Percentiles rank a stretch among this genome's conserved stretches.
Evolutionary conservation across 2,329 filamentous ascomycete species (phyloP).

Genomic region (Aspergillus sp.): DNA sequence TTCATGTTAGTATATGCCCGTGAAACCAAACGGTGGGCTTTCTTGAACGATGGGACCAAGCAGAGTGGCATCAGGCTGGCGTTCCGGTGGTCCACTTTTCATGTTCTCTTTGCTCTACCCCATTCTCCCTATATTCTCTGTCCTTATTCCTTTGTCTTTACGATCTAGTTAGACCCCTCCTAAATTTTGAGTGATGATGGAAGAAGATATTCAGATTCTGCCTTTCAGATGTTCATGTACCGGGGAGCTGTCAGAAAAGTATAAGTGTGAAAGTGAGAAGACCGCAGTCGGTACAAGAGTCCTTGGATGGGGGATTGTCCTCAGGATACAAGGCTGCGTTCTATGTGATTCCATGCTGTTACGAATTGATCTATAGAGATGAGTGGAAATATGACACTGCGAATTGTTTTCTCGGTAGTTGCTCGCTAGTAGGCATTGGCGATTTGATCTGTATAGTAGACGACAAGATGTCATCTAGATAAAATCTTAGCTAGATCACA

Average conservation of each 20-base stretch:
- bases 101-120: slow-evolving; percentile 20
- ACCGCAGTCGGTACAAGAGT: too few species aligned
- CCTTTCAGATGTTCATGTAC: neutral
- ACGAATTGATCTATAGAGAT: slow-evolving; percentile 41
- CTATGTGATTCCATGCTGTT: slow-evolving; percentile 34
- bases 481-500: too few species aligned
- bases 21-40: slow-evolving; percentile 14
- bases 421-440: neutral
- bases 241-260: neutral
- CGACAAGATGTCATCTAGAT: too few species aligned
- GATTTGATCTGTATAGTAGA: neutral
- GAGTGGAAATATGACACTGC: slow-evolving; percentile 28
- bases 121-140: slow-evolving; percentile 17
- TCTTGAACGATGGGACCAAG: slow-evolving; percentile 33
- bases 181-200: slow-evolving; percentile 3
- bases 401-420: slow-evolving; percentile 10
- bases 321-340: slow-evolving; percentile 14
- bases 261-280: neutral
- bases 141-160: slow-evolving; percentile 18
- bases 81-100: slow-evolving; percentile 36
- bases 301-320: too few species aligned
- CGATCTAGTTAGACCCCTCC: slow-evolving; percentile 2
- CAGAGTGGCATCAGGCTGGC: slow-evolving; percentile 43
- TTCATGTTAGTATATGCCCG: slow-evolving; percentile 32
- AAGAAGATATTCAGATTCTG: neutral